phyloP scores from a whole-genome alignment of 768 basidiomycete species.

The Termitomyces sp. region DNA sequence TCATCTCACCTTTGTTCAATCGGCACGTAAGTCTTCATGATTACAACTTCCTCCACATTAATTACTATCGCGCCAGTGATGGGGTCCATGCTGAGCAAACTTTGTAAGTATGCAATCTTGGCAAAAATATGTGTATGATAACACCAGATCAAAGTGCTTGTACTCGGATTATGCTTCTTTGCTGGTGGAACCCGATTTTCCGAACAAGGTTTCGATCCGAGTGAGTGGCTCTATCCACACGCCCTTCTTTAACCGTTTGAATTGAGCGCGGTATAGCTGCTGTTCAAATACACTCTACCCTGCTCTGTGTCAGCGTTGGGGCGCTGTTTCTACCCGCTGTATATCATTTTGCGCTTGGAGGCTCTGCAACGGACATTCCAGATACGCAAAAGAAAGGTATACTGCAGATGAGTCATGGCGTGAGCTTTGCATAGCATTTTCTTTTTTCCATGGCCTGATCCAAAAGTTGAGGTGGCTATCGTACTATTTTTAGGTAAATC shows the following conservation, averaged over 20 bases:
- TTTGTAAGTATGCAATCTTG: slow-evolving; percentile 32
- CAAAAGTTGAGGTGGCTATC: slow-evolving; percentile 53
- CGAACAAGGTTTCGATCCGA: slow-evolving; percentile 71
- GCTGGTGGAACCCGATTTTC: slow-evolving; percentile 73
- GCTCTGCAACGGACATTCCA: slow-evolving; percentile 14
- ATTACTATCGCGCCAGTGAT: slow-evolving; percentile 44
- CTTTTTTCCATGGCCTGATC: background rate
- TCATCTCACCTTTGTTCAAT: slow-evolving; percentile 75
- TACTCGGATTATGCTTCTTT: slow-evolving; percentile 82
- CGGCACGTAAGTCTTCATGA: slow-evolving; percentile 48
- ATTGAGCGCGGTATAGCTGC: slow-evolving; percentile 38
- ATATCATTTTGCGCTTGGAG: slow-evolving; percentile 59
- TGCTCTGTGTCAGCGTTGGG: slow-evolving; percentile 72
- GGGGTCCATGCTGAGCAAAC: slow-evolving; percentile 78
- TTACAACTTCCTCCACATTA: background rate
- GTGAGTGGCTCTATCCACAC: slow-evolving; percentile 29
- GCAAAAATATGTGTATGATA: slow-evolving; percentile 2
- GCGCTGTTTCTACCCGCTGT: slow-evolving; percentile 76
- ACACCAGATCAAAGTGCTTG: slow-evolving; percentile 48
- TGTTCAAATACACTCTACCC: slow-evolving; percentile 67
- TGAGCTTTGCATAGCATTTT: slow-evolving; percentile 26
- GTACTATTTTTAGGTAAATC: slow-evolving; percentile 69
- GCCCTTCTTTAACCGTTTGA: background rate
- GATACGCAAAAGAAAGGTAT: slow-evolving; percentile 41
- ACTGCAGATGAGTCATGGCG: slow-evolving; percentile 72